phyloP scores from a whole-genome alignment of 305 asterid genomes.

The Petunia hybrid region DNA sequence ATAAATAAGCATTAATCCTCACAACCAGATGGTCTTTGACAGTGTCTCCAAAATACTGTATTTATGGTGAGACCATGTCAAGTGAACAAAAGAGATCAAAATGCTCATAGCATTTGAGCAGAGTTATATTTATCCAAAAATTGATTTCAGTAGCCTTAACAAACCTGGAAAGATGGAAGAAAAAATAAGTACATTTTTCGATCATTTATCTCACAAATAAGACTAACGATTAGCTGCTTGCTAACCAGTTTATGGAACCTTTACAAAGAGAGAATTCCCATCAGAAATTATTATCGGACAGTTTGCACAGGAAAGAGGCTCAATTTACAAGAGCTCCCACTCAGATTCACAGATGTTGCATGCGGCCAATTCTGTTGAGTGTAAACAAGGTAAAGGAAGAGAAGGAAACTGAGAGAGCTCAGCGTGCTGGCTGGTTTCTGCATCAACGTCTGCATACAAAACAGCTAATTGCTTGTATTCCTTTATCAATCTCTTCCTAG shows the following conservation, averaged over 20 bases:
- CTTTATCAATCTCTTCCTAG: slow-evolving; percentile 67
- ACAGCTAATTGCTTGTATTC: slow-evolving; percentile 75
- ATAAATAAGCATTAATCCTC: slow-evolving; percentile 45
- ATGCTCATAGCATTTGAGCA: neutral
- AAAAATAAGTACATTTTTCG: neutral
- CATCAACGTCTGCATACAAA: slow-evolving; percentile 66
- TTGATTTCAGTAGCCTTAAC: neutral
- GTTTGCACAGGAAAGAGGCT: slow-evolving; percentile 25
- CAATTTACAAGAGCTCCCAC: slow-evolving; percentile 73
- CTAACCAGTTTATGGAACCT: slow-evolving; percentile 22
- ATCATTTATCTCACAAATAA: neutral
- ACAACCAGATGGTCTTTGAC: neutral
- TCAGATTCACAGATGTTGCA: slow-evolving; percentile 53
- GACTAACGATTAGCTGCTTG: neutral
- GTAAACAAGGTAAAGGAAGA: slow-evolving; percentile 34
- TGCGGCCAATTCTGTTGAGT: slow-evolving; percentile 36
- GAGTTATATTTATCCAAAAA: neutral
- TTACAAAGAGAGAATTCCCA: slow-evolving; percentile 21
- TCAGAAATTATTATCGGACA: slow-evolving; percentile 18
- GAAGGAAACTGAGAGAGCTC: slow-evolving; percentile 37
- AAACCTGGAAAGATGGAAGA: too few relatives aligned
- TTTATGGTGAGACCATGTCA: neutral
- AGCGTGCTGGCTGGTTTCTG: slow-evolving; percentile 44
- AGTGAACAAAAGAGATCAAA: neutral
- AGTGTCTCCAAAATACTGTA: too few relatives aligned